These are phyloP conservation scores for Moricandia moricandioides DNA, from an alignment of 345 rosid genomes.

Conservation along the genomic window DNA sequence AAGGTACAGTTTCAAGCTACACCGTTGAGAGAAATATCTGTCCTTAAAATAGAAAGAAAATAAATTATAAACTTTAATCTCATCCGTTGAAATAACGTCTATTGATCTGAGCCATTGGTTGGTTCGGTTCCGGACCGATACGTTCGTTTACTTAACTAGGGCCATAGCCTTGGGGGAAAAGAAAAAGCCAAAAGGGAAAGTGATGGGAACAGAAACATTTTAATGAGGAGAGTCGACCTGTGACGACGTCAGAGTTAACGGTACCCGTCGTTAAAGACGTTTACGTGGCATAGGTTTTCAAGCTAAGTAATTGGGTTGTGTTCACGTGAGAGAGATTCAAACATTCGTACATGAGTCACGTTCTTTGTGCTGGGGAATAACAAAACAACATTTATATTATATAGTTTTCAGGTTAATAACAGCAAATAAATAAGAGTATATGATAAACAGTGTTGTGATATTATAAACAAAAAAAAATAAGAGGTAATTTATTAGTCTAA, in stretches of 20 bases:
- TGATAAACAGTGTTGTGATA: background rate
- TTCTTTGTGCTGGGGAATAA: slow-evolving; percentile 20
- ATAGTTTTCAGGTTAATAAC: background rate
- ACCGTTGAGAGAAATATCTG: background rate
- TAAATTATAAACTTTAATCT: background rate
- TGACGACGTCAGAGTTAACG: slow-evolving; percentile 35
- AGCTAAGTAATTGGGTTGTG: slow-evolving; percentile 20
- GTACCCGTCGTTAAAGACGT: slow-evolving; percentile 12
- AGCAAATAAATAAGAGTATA: background rate
- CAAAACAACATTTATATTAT: background rate
- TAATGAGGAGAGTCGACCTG: background rate
- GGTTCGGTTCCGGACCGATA: slow-evolving; percentile 26
- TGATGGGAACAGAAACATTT: slow-evolving; percentile 21
- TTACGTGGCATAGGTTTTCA: slow-evolving; percentile 24
- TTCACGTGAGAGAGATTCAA: slow-evolving; percentile 15
- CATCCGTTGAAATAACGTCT: background rate
- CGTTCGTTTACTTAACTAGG: slow-evolving; percentile 25
- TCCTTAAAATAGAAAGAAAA: slow-evolving; percentile 22
- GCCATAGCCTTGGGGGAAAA: background rate
- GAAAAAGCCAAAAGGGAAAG: slow-evolving; percentile 11
- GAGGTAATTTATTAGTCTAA: background rate
- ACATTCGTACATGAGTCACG: slow-evolving; percentile 34
- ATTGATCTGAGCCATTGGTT: slow-evolving; percentile 24
- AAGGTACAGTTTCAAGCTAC: background rate
- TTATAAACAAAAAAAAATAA: background rate